These are phyloP conservation scores for Trifolium dubium DNA, from an alignment of 306 rosid species.

Conservation along the genomic window DNA sequence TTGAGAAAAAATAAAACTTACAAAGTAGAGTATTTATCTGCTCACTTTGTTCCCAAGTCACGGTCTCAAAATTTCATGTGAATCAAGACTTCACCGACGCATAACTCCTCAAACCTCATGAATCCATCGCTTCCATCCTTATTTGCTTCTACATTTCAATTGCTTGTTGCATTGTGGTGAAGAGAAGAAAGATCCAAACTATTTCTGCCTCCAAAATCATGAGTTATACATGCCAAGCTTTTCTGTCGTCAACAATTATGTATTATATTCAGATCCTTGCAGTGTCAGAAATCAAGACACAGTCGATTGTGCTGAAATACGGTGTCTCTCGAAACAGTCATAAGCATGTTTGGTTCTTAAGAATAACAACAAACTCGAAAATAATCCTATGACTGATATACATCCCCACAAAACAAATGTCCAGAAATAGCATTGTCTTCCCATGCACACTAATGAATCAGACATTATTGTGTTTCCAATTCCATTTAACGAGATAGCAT, in stretches of 20 bases:
- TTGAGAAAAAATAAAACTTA: constrained; percentile 7
- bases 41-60: constrained; percentile 1
- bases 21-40: constrained; percentile 7
- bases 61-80: constrained; percentile 19
- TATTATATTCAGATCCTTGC: constrained; percentile 1
- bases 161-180: constrained; percentile 6
- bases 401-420: constrained; percentile 90
- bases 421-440: constrained; percentile 72
- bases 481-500: constrained; percentile 39
- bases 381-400: constrained; percentile 70
- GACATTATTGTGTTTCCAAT: constrained; percentile 25
- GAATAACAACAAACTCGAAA: constrained; percentile 68
- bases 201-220: constrained; percentile 34
- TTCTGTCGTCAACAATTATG: constrained; percentile 24
- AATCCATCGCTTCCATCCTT: constrained; percentile 33
- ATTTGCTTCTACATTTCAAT: background rate
- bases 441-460: constrained; percentile 81
- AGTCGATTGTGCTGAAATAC: constrained; percentile 52
- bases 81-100: constrained; percentile 12
- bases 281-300: constrained; percentile 38
- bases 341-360: constrained; percentile 86
- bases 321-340: constrained; percentile 68
- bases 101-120: constrained; percentile 16
- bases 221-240: constrained; percentile 34
- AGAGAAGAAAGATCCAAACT: constrained; percentile 12